Percentiles rank a stretch among this genome's conserved stretches.
Evolutionary conservation across 192 early-diverging fungal genomes (phyloP).

Genomic region (Backusella australiensis): DNA sequence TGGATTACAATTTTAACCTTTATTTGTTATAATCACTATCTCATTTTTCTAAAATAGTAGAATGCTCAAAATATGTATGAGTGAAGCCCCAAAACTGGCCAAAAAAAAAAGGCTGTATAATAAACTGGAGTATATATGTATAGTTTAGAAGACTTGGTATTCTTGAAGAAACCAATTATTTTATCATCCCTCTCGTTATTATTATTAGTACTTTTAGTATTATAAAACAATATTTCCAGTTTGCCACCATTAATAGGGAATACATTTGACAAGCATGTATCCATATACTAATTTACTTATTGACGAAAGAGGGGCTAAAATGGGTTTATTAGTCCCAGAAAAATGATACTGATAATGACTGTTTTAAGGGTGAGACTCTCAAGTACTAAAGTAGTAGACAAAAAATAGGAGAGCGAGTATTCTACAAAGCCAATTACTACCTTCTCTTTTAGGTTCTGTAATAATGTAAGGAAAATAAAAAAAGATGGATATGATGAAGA

Average conservation of each 20-base stretch:
- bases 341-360: neutral
- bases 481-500: no score
- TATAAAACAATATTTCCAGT: neutral
- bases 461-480: neutral
- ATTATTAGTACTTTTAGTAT: neutral
- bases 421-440: neutral
- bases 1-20: neutral
- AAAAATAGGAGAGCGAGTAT: neutral
- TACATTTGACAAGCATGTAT: neutral
- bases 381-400: neutral
- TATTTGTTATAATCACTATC: neutral
- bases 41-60: neutral
- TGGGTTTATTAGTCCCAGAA: neutral
- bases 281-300: neutral
- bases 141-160: neutral
- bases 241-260: neutral
- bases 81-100: neutral
- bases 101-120: neutral
- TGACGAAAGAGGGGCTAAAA: neutral
- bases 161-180: neutral
- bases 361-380: no score
- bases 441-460: neutral
- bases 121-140: neutral
- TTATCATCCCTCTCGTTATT: neutral
- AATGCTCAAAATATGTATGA: neutral